Evolutionary conservation across 495 filamentous ascomycete genomes (phyloP).

Genomic region (Penicillium ochrochloron): DNA sequence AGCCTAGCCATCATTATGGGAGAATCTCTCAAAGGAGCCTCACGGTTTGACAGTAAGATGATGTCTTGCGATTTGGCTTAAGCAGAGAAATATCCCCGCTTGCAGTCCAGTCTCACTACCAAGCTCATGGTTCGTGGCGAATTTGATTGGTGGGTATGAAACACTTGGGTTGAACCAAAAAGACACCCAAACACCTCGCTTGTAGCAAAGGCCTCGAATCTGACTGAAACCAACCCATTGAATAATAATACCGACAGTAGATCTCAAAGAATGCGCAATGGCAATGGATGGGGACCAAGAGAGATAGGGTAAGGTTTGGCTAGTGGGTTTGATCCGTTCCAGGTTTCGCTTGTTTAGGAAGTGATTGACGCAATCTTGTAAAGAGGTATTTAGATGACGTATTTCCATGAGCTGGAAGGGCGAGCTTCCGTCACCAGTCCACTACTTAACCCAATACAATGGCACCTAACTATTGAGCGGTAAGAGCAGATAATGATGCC

Average conservation of each 20-base stretch:
- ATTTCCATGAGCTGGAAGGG: not conserved
- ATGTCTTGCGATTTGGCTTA: not conserved
- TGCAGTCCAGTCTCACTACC: not conserved
- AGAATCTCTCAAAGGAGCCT: not conserved
- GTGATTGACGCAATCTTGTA: not conserved
- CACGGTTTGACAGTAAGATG: not conserved
- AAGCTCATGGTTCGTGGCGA: not conserved
- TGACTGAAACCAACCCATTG: not conserved
- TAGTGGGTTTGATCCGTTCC: not conserved
- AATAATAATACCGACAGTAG: not conserved
- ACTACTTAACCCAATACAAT: not conserved
- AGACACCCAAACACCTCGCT: not conserved
- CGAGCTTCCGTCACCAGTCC: no score
- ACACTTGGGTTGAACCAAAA: not conserved
- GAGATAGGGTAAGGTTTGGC: not conserved
- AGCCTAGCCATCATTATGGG: not conserved
- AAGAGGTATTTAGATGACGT: not conserved
- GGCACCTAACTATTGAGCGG: not conserved
- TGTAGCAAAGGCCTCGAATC: not conserved
- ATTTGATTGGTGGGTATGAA: not conserved
- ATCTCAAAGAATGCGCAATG: not conserved
- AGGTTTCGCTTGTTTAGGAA: not conserved
- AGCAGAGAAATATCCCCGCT: not conserved
- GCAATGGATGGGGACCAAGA: not conserved
- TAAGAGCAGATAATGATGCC: not conserved